phyloP scores from a whole-genome alignment of 805 yeast genomes.

The Komagataella phaffii region DNA sequence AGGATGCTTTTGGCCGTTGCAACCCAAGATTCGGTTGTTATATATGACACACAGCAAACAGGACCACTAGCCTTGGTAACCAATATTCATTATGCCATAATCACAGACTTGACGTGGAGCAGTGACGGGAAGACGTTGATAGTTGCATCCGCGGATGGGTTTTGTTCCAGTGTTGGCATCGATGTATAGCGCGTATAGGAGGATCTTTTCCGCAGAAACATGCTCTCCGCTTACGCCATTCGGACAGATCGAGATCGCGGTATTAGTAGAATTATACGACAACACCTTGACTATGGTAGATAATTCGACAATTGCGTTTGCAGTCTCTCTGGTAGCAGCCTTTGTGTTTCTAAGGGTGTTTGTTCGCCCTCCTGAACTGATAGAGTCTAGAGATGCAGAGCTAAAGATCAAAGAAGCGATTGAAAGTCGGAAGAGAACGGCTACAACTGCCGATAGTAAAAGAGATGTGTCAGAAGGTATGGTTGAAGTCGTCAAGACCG shows the following conservation, averaged over 20 bases:
- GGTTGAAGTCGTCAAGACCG: constrained; percentile 75
- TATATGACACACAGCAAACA: constrained; percentile 67
- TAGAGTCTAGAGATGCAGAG: constrained; percentile 1
- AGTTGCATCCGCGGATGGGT: constrained; percentile 85
- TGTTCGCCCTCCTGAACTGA: constrained; percentile 30
- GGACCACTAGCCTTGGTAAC: constrained; percentile 63
- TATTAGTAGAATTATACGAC: background rate
- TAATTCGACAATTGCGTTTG: constrained; percentile 36
- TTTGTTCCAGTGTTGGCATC: constrained; percentile 58
- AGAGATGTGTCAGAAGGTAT: constrained; percentile 51
- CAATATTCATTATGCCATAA: constrained; percentile 75
- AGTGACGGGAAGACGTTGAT: constrained; percentile 58
- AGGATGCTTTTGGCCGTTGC: constrained; percentile 87
- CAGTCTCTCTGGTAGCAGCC: constrained; percentile 34
- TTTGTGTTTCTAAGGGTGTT: constrained; percentile 56
- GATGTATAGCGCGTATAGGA: constrained; percentile 44
- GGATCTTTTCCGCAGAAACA: constrained; percentile 7
- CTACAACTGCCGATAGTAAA: constrained; percentile 3
- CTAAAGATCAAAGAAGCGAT: background rate
- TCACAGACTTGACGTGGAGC: constrained; percentile 85
- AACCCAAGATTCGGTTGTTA: constrained; percentile 69
- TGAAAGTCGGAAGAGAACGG: constrained; percentile 4
- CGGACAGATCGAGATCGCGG: background rate
- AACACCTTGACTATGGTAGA: constrained; percentile 25
- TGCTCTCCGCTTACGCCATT: background rate